These are phyloP conservation scores for Coemansia sp. DNA, from an alignment of 192 early-diverging fungal species.

Conservation along the genomic window DNA sequence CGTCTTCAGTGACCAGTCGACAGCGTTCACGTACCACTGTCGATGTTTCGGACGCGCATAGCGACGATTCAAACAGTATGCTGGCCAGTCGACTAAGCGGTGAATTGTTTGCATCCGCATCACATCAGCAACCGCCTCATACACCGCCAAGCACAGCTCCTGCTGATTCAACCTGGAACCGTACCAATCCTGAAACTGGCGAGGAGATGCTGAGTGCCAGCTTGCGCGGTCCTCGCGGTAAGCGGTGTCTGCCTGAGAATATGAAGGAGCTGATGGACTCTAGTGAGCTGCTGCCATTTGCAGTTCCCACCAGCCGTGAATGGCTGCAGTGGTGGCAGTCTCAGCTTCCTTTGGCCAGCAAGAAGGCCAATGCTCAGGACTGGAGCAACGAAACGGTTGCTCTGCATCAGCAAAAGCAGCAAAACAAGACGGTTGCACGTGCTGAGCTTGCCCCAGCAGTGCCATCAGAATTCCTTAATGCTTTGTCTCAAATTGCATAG, in stretches of 20 bases:
- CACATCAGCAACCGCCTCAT: slow-evolving; percentile 2
- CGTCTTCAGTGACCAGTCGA: slow-evolving; percentile 31
- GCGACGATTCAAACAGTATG: background rate
- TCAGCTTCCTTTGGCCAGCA: background rate
- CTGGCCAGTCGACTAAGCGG: slow-evolving; percentile 16
- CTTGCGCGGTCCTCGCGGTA: slow-evolving; percentile 52
- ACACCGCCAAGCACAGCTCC: slow-evolving; percentile 35
- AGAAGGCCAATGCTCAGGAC: slow-evolving; percentile 12
- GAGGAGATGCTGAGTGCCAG: slow-evolving; percentile 22
- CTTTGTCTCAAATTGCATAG: slow-evolving; percentile 20
- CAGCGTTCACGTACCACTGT: slow-evolving; percentile 40
- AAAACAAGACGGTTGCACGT: background rate
- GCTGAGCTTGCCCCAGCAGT: slow-evolving; percentile 43
- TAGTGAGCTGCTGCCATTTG: slow-evolving; percentile 57
- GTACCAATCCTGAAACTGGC: slow-evolving; percentile 5
- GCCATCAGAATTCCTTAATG: slow-evolving; percentile 43
- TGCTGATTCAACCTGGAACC: slow-evolving; percentile 16
- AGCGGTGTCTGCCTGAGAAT: slow-evolving; percentile 48
- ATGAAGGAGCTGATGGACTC: slow-evolving; percentile 59
- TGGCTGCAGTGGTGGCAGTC: slow-evolving; percentile 51
- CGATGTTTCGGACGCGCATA: slow-evolving; percentile 29
- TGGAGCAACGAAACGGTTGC: slow-evolving; percentile 53
- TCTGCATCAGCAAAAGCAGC: slow-evolving; percentile 8
- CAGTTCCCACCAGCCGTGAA: slow-evolving; percentile 59
- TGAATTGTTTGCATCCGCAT: slow-evolving; percentile 13